These are phyloP conservation scores for Hura crepitans DNA, from an alignment of 441 rosid species.

Conservation along the genomic window DNA sequence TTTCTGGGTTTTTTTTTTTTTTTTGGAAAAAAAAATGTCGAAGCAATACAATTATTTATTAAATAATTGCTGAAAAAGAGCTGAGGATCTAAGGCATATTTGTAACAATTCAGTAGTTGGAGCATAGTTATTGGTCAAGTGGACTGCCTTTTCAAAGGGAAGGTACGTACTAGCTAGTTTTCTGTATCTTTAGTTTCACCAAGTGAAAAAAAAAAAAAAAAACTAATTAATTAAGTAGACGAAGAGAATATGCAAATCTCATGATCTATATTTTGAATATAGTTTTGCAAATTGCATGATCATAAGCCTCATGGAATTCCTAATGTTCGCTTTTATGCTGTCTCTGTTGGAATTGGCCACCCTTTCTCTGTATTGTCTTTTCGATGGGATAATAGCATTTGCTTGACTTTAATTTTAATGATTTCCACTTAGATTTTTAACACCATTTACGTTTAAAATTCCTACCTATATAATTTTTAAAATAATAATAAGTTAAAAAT, in stretches of 20 bases:
- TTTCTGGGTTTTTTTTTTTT: no score
- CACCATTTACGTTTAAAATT: background rate
- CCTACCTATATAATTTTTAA: no score
- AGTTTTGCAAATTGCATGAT: background rate
- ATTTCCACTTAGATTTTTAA: no score
- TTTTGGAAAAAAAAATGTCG: no score
- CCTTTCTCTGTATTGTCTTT: background rate
- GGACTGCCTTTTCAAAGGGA: background rate
- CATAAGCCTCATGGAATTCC: background rate
- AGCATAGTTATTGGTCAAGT: background rate
- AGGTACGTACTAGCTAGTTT: background rate
- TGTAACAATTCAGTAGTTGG: background rate
- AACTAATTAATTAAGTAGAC: background rate
- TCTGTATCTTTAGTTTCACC: no score
- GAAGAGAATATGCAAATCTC: background rate
- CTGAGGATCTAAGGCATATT: no score
- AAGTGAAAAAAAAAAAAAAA: no score
- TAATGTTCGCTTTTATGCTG: background rate
- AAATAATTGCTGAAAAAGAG: background rate
- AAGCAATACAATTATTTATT: background rate
- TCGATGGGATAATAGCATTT: background rate
- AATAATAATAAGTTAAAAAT: no score
- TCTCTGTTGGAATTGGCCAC: background rate
- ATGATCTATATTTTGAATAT: background rate
- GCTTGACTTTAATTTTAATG: background rate